These are phyloP conservation scores for Yamadazyma kanchanaburiensis DNA, from an alignment of 1,139 yeast species.

Conservation along the genomic window DNA sequence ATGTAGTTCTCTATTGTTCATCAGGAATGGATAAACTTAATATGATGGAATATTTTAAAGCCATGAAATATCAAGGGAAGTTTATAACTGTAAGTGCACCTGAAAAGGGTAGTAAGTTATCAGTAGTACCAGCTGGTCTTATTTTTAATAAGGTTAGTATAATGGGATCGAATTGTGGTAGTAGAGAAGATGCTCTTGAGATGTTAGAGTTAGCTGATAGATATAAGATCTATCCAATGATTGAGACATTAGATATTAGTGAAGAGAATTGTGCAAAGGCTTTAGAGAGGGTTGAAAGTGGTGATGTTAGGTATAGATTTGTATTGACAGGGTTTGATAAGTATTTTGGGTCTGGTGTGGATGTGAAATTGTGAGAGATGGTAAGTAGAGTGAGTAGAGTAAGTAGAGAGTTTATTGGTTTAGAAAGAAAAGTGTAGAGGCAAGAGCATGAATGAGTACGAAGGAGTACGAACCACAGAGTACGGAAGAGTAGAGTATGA, in stretches of 20 bases:
- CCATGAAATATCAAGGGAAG: slow-evolving; percentile 33
- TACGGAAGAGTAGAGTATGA: no score
- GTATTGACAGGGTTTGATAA: slow-evolving; percentile 55
- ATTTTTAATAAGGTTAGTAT: slow-evolving; percentile 39
- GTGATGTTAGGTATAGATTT: slow-evolving; percentile 63
- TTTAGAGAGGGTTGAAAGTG: slow-evolving; percentile 26
- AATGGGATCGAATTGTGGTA: slow-evolving; percentile 43
- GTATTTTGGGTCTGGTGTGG: no score
- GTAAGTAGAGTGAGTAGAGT: no score
- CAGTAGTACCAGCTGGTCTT: slow-evolving; percentile 12
- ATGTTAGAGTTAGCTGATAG: slow-evolving; percentile 53
- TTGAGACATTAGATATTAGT: slow-evolving; percentile 50
- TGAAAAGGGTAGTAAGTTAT: slow-evolving; percentile 13
- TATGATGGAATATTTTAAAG: slow-evolving; percentile 29
- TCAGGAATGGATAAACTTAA: slow-evolving; percentile 36
- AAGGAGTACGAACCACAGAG: no score
- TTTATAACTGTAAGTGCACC: slow-evolving; percentile 55
- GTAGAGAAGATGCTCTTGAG: slow-evolving; percentile 50
- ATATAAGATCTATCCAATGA: slow-evolving; percentile 52
- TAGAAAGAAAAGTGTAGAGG: no score
- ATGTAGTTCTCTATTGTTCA: slow-evolving; percentile 48
- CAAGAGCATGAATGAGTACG: no score
- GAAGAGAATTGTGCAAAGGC: slow-evolving; percentile 35
- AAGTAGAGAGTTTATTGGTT: no score
- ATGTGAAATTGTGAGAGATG: no score